Evolutionary conservation across 345 rosid genomes (phyloP), one percentile per base, ranked within the genome.

Genomic region (Populus nigra): DNA sequence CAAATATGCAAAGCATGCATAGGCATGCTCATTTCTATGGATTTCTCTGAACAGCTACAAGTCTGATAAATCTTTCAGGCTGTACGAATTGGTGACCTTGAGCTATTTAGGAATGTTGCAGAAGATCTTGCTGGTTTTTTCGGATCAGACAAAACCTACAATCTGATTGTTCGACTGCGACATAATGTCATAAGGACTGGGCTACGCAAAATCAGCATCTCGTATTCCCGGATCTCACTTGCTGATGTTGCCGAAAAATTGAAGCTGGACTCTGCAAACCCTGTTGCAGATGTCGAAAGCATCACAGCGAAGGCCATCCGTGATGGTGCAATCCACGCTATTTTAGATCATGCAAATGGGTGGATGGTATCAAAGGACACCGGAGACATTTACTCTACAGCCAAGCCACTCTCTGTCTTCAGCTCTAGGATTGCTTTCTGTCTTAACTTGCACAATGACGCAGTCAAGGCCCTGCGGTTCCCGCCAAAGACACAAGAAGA

Each of bases 41-140:
- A 53, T 53, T 53, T 18, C 22, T 18, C 59, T 53, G 23, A 5
- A 18, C 23, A 53, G 8, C 7, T 5, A 53, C 9, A 20, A 53
- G n/a, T 53, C 59, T 53, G 59, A 53, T 53, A 5, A 53, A 53
- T 7, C 59, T 57, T 35, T 59, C 83, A 91, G 98, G 99, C 98
- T 83, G 96, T 95, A 57, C 82, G 90, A 25, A 90, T 91, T 73
- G 99, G 98, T n/a, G 97, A 94, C 79, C 84, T 94, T 88, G 98
- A 94, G 87, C 88, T 93, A 66, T 95, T 93, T 69, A 86, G 86
- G 74, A 81, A 71, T 20, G 91, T 91, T 18, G 93, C 92, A 5
- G 97, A 93, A 66, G 91, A 81, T 75, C 93, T 91, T 82, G 76
- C 91, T 1, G 65, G 79, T 65, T 89, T 89, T 63, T 94, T 90